Conservation (phyloP, 768 basidiomycete genomes). For the Postia placenta region DNA sequence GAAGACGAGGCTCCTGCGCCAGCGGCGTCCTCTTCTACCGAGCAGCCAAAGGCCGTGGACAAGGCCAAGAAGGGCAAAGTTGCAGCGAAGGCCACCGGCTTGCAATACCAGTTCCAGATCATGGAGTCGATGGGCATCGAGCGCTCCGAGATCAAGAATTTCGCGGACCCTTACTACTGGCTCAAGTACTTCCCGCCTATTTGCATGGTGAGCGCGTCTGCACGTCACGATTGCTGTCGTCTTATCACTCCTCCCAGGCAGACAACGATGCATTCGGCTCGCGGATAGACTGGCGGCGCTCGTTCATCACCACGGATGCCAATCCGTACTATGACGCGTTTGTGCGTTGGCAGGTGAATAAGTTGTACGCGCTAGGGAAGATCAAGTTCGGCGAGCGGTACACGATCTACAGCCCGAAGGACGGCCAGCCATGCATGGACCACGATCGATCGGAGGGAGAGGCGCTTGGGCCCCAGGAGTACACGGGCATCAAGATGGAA, state of each 20-base stretch:
- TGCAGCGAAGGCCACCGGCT: slow-evolving; percentile 85
- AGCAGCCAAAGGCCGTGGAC: slow-evolving; percentile 38
- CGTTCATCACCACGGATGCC: slow-evolving; percentile 89
- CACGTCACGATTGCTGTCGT: background rate
- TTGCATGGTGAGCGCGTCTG: slow-evolving; percentile 51
- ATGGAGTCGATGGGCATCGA: slow-evolving; percentile 93
- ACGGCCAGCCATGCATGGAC: slow-evolving; percentile 99
- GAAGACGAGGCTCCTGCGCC: slow-evolving; percentile 37
- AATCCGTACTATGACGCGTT: slow-evolving; percentile 98
- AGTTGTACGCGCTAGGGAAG: slow-evolving; percentile 77
- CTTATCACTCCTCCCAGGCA: slow-evolving; percentile 23
- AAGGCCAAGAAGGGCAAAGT: slow-evolving; percentile 97
- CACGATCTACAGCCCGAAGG: slow-evolving; percentile 97
- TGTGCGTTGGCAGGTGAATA: slow-evolving; percentile 98
- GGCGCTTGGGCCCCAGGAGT: slow-evolving; percentile 92
- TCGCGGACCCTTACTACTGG: slow-evolving; percentile 95
- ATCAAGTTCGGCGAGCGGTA: slow-evolving; percentile 98
- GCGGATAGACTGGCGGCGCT: slow-evolving; percentile 94
- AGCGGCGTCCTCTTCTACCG: slow-evolving; percentile 35
- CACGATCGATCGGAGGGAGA: slow-evolving; percentile 96
- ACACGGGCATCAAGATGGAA: slow-evolving; percentile 92
- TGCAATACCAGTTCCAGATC: slow-evolving; percentile 98
- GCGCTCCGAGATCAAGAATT: slow-evolving; percentile 86
- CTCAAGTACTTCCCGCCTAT: slow-evolving; percentile 93
- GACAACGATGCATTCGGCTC: slow-evolving; percentile 90